Evolutionary conservation across 2,329 filamentous ascomycete genomes (phyloP), one percentile per base, ranked within the genome.

Genomic region (Ceratocystis variospora): DNA sequence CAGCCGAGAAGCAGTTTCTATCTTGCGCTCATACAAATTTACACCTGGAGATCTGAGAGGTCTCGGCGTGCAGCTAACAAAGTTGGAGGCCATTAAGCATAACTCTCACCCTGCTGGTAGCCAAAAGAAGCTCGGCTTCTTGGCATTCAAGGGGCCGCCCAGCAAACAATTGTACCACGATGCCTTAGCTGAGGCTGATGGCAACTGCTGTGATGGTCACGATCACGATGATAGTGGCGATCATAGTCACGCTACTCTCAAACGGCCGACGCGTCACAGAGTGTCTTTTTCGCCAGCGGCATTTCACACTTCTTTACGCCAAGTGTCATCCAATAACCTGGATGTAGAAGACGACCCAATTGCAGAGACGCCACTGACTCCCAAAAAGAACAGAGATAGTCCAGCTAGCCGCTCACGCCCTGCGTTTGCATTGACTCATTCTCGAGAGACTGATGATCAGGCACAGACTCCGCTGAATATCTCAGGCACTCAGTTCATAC

Each of bases 31-130:
- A 1, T 93, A 89, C 74, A 87, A 83, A 28, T 90, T 97, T 71
- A 89, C 88, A 1, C 90, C 94, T 0, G 94, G 93, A 8, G 94
- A 99, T 73, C 80, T 99, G n/a, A 84, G 94, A 72, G 94, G 94
- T 0, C 79, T 99, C 8, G 94, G 94, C 0, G 83, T 97, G 0
- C 93, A 96, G 73, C 88, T 97, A 85, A 94, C 91, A 15, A 96
- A 91, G 74, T 80, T 99, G 3, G 91, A 96, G 71, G 85, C 88
- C 0, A 77, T 94, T 71, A 96, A 89, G 72, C 33, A 19, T 5
- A 72, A 76, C 17, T 77, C 79, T 1, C 71, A n/a, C 81, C 77
- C 0, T 1, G 86, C 91, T 64, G 84, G 88, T 68, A 96, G 90
- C 71, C 93, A 97, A 74, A 87, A 83, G 69, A 87, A 83, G 62